Evolutionary conservation across 768 basidiomycete species (phyloP).

Genomic region (Lepiota brunneoincarnata): DNA sequence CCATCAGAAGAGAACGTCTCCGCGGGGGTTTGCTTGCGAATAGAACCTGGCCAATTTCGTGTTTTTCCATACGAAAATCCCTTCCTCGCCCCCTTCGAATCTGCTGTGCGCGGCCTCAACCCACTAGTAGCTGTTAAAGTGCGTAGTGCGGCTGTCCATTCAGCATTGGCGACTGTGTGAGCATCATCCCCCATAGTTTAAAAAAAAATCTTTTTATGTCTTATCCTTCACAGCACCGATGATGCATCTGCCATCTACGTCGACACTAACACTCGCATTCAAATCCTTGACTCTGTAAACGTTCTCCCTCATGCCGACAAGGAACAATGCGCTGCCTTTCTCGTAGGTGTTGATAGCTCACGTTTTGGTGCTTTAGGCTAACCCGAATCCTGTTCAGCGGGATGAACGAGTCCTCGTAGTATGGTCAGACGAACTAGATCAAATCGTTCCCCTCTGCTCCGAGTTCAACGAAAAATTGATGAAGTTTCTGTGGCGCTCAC

Average conservation of each 20-base stretch:
- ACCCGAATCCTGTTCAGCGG: constrained; percentile 43
- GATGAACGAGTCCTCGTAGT: constrained; percentile 81
- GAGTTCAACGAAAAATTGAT: constrained; percentile 73
- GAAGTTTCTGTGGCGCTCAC: constrained; percentile 52
- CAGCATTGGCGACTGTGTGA: constrained; percentile 68
- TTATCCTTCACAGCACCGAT: constrained; percentile 42
- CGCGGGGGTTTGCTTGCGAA: constrained; percentile 74
- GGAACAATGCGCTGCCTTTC: constrained; percentile 88
- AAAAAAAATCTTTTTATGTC: too few species aligned
- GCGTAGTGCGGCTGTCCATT: constrained; percentile 77
- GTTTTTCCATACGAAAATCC: constrained; percentile 85
- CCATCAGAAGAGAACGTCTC: constrained; percentile 80
- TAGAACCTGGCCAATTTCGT: constrained; percentile 67
- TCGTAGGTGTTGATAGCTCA: constrained; percentile 42
- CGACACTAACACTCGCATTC: constrained; percentile 81
- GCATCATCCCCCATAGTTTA: constrained; percentile 21
- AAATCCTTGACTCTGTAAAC: constrained; percentile 71
- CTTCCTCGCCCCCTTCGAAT: constrained; percentile 80
- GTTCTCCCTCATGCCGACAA: constrained; percentile 78
- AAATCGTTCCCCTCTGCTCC: constrained; percentile 67
- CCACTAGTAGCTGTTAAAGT: constrained; percentile 85
- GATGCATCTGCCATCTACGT: constrained; percentile 64
- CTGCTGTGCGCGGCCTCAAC: constrained; percentile 70
- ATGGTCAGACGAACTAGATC: constrained; percentile 83
- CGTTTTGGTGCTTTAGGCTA: background rate